phyloP scores from a whole-genome alignment of 1,284 basidiomycete species.

The Trichosporon inkin region DNA sequence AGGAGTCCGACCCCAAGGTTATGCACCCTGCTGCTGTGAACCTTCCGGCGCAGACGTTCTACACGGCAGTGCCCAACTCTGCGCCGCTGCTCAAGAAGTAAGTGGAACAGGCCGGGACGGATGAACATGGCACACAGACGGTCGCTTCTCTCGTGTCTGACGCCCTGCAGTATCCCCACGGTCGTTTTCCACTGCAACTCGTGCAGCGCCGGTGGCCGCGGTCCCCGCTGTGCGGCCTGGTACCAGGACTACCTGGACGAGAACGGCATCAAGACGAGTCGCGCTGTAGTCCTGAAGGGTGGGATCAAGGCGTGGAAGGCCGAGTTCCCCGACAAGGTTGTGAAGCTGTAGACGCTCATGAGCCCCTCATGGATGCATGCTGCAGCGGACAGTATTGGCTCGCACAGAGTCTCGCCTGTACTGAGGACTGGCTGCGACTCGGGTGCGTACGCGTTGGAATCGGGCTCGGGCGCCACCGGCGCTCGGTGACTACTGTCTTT shows the following conservation, averaged over 20 bases:
- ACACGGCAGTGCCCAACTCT: conserved; percentile 27
- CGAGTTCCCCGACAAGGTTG: conserved; percentile 19
- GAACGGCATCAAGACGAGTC: conserved; percentile 14
- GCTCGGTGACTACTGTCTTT: background rate
- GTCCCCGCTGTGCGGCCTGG: conserved; percentile 42
- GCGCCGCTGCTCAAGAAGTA: conserved; percentile 24
- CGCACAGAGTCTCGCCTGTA: too few relatives aligned
- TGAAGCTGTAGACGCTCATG: conserved; percentile 6
- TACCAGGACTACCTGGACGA: conserved; percentile 40
- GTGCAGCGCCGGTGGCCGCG: conserved; percentile 32
- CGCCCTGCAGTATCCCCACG: conserved; percentile 19
- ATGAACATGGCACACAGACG: background rate
- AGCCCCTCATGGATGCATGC: background rate
- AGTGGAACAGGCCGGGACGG: background rate
- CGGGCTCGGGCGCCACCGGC: conserved; percentile 4
- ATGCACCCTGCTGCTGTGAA: conserved; percentile 36
- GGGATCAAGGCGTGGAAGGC: conserved; percentile 35
- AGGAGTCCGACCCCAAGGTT: background rate
- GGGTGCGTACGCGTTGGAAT: background rate
- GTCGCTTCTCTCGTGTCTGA: background rate
- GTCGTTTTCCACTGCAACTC: conserved; percentile 46
- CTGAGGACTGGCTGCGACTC: background rate
- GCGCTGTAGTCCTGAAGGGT: conserved; percentile 34
- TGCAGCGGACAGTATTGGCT: background rate
- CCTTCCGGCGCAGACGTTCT: conserved; percentile 39